These are phyloP conservation scores for Leccinum glutinopallens DNA, from an alignment of 1,284 basidiomycete species.

Conservation along the genomic window DNA sequence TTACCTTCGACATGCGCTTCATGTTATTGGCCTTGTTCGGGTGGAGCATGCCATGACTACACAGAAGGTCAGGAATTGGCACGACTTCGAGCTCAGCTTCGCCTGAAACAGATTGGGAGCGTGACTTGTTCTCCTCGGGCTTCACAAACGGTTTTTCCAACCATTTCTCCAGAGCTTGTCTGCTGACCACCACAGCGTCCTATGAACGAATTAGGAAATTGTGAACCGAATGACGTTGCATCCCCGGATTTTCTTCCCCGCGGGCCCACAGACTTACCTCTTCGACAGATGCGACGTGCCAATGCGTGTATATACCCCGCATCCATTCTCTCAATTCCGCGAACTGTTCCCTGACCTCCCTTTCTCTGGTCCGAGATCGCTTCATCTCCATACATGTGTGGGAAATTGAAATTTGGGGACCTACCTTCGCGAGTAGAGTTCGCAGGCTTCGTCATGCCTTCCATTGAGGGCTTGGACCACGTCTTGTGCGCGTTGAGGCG, in stretches of 20 bases:
- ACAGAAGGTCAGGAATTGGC: constrained; percentile 49
- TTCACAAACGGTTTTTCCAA: constrained; percentile 44
- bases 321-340: constrained; percentile 52
- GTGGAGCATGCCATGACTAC: constrained; percentile 60
- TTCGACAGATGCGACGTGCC: constrained; percentile 52
- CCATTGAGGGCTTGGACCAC: constrained; percentile 60
- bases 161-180: constrained; percentile 63
- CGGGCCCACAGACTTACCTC: constrained; percentile 43
- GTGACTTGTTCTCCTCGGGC: constrained; percentile 25
- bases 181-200: constrained; percentile 61
- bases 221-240: constrained; percentile 12
- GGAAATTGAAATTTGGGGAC: constrained; percentile 29
- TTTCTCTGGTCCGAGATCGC: constrained; percentile 42
- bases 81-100: constrained; percentile 20
- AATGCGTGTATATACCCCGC: constrained; percentile 61
- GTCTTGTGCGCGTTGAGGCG: constrained; percentile 55
- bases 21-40: constrained; percentile 58
- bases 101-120: constrained; percentile 24
- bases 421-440: constrained; percentile 52
- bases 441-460: constrained; percentile 52
- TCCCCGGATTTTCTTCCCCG: constrained; percentile 13
- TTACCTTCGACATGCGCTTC: constrained; percentile 57
- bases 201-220: constrained; percentile 32
- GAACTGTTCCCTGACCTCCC: constrained; percentile 47
- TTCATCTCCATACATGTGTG: constrained; percentile 23